These are phyloP conservation scores for Cyberlindnera bimundalis DNA, from an alignment of 805 yeast species.

Conservation along the genomic window DNA sequence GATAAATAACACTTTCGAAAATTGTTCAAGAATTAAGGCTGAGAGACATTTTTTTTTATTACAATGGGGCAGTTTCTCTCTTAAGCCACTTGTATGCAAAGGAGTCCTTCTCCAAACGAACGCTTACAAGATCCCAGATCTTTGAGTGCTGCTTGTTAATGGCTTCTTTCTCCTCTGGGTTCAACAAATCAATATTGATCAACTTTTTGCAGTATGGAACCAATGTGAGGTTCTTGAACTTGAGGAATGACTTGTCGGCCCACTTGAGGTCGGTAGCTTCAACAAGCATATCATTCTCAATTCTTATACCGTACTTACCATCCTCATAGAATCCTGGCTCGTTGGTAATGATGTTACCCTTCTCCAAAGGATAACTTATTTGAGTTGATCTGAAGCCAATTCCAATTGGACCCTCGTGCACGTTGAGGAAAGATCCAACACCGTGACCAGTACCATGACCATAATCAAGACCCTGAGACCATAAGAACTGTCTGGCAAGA, in stretches of 20 bases:
- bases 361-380: conserved; percentile 47
- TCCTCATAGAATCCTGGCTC: conserved; percentile 95
- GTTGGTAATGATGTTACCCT: conserved; percentile 79
- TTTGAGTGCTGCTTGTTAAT: conserved; percentile 62
- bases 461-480: conserved; percentile 81
- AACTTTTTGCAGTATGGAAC: conserved; percentile 81
- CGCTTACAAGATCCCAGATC: conserved; percentile 51
- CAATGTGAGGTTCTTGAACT: conserved; percentile 79
- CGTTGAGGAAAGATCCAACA: conserved; percentile 86
- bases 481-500: conserved; percentile 77
- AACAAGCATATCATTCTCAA: conserved; percentile 78
- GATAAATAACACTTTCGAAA: neutral
- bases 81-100: conserved; percentile 67
- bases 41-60: no score
- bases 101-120: conserved; percentile 52
- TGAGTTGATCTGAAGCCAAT: conserved; percentile 54
- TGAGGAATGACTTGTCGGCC: conserved; percentile 55
- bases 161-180: conserved; percentile 60
- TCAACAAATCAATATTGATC: conserved; percentile 58
- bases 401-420: conserved; percentile 93
- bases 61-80: conserved; percentile 43
- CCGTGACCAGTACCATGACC: conserved; percentile 98
- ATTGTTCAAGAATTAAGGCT: neutral
- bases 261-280: conserved; percentile 40
- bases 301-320: conserved; percentile 84